Conservation (phyloP, 1,139 yeast genomes). For the Suhomyces kunorum region DNA sequence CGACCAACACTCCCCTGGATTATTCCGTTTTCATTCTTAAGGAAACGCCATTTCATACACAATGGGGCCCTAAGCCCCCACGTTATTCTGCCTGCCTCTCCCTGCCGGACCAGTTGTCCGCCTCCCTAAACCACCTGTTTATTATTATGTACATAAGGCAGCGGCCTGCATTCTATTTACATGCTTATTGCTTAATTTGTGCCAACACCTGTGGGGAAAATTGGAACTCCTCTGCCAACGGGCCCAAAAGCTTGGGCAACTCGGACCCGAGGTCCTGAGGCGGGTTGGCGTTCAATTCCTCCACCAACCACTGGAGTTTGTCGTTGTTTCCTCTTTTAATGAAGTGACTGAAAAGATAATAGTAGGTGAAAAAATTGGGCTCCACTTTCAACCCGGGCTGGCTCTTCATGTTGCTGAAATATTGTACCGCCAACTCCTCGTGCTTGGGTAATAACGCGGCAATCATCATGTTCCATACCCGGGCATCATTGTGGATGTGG, state of each 20-base stretch:
- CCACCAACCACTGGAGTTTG: constrained; percentile 38
- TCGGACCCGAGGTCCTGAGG: constrained; percentile 40
- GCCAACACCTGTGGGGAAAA: constrained; percentile 14
- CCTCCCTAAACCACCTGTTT: not conserved
- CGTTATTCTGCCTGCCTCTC: not conserved
- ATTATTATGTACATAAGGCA: not conserved
- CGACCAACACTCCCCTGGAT: no score
- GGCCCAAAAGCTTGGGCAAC: constrained; percentile 34
- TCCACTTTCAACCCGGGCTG: constrained; percentile 25
- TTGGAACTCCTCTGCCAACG: constrained; percentile 21
- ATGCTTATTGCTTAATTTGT: constrained; percentile 6
- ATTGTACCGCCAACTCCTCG: constrained; percentile 41
- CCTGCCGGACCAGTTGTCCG: no score
- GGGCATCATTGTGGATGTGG: constrained; percentile 32
- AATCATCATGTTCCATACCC: constrained; percentile 64
- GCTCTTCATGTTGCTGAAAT: constrained; percentile 34
- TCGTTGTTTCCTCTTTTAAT: constrained; percentile 32
- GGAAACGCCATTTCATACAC: no score
- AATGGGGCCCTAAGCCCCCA: not conserved
- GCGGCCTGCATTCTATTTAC: constrained; percentile 2
- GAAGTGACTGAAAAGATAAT: constrained; percentile 53
- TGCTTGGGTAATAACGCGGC: constrained; percentile 44
- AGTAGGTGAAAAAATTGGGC: constrained; percentile 61
- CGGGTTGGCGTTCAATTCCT: constrained; percentile 32
- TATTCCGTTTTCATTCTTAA: no score